Evolutionary conservation across 345 rosid species (phyloP).

Genomic region (Punica granatum): DNA sequence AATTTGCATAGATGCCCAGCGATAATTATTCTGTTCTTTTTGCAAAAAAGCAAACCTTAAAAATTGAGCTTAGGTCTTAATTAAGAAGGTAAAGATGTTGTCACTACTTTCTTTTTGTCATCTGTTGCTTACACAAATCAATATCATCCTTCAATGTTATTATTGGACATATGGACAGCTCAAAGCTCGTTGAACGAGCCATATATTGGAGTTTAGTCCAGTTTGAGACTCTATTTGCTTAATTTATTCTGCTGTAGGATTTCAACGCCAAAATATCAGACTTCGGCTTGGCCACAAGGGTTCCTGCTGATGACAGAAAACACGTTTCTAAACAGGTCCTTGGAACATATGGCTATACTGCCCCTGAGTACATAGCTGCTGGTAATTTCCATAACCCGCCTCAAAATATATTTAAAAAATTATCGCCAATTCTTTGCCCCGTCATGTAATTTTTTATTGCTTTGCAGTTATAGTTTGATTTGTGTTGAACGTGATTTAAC

Average conservation of each 20-base stretch:
- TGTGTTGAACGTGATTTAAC: not conserved
- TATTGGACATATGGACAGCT: no score
- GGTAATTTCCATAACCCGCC: not conserved
- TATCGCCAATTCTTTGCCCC: not conserved
- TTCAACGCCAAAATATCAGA: constrained; percentile 7
- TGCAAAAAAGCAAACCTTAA: not conserved
- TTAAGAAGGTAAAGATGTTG: not conserved
- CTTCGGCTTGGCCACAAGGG: constrained; percentile 11
- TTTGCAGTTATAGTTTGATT: not conserved
- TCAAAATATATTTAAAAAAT: not conserved
- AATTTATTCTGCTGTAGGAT: not conserved
- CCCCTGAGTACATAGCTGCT: constrained; percentile 3
- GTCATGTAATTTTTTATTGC: not conserved
- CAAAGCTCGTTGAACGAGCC: no score
- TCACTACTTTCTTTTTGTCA: no score
- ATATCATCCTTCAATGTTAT: not conserved
- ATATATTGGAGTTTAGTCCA: not conserved
- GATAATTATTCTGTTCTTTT: no score
- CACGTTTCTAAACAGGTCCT: not conserved
- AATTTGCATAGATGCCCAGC: no score
- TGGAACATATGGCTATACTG: constrained; percentile 8
- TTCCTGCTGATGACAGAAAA: not conserved
- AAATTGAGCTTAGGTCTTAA: not conserved
- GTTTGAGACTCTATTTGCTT: not conserved
- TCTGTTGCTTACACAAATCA: not conserved